Base-by-base conservation (phyloP, 2,329 filamentous ascomycete species). In the Alternaria brassicicola region DNA sequence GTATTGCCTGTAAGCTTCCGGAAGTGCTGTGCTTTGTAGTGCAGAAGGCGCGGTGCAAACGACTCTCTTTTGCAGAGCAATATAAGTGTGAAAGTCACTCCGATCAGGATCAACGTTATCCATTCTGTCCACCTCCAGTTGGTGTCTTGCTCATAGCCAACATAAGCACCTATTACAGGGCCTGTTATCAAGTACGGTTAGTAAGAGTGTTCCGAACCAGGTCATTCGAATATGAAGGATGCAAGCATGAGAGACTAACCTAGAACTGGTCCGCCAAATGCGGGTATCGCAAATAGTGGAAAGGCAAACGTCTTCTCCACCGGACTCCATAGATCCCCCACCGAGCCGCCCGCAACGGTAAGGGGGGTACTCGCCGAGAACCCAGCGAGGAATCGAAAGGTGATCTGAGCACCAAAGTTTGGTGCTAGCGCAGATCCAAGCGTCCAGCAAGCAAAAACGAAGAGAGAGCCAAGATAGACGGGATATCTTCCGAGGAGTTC, bases 341-440 rank as follows among this genome's bases (percentile, higher is more conserved):
- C 61, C 0, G 61, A 55, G n/a, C 64, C 68, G 0, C 68, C 66
- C 2, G 66, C 63, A 17, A 62, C 62, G 0, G 65, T 69, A 2
- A 74, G 52, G 7, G 70, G 68, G 3, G 70, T 63, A 10, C 81
- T 79, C 9, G 80, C 81, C 57, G 73, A 84, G 54, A 83, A 77
- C 0, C 82, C 82, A 19, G 78, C 79, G 51, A 82, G 81, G 64
- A 84, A 83, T 12, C 82, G 78, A 51, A 80, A 81, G 38, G 81
- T 70, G 62, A 83, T 73, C 31, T 83, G 68, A 0, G 81, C 82
- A 49, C 83, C 81, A 4, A 83, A 70, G 56, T 84, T 82, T 51
- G 82, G 67, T 4, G 75, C 74, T 1, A 76, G 53, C 10, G 69
- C 75, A 10, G 74, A 63, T 6, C 64, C 66, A 52, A 78, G 63